Conservation (phyloP, 768 basidiomycete genomes). For the Pisolithus microcarpus region DNA sequence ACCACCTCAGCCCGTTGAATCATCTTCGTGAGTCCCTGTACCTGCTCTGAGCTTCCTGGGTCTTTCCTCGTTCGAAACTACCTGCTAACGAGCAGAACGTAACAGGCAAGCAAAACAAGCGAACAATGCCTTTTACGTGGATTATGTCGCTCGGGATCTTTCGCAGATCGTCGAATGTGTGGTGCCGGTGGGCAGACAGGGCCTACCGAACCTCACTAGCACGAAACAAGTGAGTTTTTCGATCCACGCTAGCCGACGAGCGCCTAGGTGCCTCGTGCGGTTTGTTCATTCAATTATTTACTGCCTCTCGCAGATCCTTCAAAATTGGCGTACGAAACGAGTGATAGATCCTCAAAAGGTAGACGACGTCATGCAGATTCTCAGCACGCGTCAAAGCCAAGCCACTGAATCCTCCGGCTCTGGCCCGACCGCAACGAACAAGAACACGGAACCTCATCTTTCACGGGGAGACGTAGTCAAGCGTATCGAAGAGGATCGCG, state of each 20-base stretch:
- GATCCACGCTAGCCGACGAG: too few relatives aligned
- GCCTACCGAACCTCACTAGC: constrained; percentile 80
- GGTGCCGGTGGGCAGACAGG: constrained; percentile 85
- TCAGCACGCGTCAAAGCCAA: constrained; percentile 41
- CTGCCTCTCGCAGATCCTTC: constrained; percentile 58
- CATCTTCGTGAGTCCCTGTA: constrained; percentile 16
- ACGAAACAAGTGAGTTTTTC: constrained; percentile 64
- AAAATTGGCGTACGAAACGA: constrained; percentile 83
- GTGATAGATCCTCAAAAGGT: constrained; percentile 73
- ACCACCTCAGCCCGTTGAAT: constrained; percentile 18
- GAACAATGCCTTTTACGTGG: constrained; percentile 57
- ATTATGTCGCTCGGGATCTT: constrained; percentile 74
- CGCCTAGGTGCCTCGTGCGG: too few relatives aligned
- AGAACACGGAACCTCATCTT: constrained; percentile 26
- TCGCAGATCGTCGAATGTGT: constrained; percentile 71
- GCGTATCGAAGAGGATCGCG: constrained; percentile 87
- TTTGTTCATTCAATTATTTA: neutral
- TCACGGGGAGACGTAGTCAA: constrained; percentile 68
- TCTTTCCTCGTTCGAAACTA: neutral
- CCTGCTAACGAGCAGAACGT: constrained; percentile 14
- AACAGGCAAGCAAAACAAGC: constrained; percentile 31
- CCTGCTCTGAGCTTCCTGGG: neutral
- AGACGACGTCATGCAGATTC: constrained; percentile 55
- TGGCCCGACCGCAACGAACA: constrained; percentile 13
- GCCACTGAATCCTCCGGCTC: constrained; percentile 9